Percentiles rank a stretch among this genome's conserved stretches.
phyloP scores from a whole-genome alignment of 2,329 filamentous ascomycete genomes.

The Sporothrix pseudoabietina region DNA sequence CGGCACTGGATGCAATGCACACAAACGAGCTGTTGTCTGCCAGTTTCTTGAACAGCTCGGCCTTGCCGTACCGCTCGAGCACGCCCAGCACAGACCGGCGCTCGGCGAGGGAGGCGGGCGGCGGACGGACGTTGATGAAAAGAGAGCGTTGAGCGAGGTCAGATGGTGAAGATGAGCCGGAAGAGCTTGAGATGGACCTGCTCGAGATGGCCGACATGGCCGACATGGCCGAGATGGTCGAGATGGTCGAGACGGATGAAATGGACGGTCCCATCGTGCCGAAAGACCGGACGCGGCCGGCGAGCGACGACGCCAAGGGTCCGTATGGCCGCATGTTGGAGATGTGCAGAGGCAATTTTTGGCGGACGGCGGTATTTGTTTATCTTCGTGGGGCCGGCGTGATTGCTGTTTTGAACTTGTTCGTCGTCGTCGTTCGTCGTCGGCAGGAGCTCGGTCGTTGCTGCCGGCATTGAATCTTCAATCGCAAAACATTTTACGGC shows the following conservation, averaged over 20 bases:
- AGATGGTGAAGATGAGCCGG: neutral
- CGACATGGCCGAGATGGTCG: neutral
- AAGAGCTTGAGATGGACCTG: neutral
- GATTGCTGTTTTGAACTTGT: neutral
- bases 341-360: neutral
- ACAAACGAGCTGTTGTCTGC: conserved; percentile 54
- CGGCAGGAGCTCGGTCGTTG: neutral
- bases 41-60: conserved; percentile 57
- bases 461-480: neutral
- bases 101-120: conserved; percentile 56
- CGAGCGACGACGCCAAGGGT: neutral
- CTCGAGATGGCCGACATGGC: neutral
- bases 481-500: neutral
- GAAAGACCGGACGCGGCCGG: neutral
- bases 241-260: neutral
- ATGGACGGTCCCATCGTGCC: neutral
- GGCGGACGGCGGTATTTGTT: neutral
- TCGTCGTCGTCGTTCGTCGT: neutral
- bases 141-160: conserved; percentile 41
- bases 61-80: conserved; percentile 52
- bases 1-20: conserved; percentile 49
- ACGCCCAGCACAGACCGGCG: conserved; percentile 57
- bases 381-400: neutral
- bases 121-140: conserved; percentile 55
- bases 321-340: neutral